Percentiles rank a stretch among this genome's conserved stretches.
phyloP scores from a whole-genome alignment of 495 filamentous ascomycete genomes.

The Aspergillus carlsbadensis region DNA sequence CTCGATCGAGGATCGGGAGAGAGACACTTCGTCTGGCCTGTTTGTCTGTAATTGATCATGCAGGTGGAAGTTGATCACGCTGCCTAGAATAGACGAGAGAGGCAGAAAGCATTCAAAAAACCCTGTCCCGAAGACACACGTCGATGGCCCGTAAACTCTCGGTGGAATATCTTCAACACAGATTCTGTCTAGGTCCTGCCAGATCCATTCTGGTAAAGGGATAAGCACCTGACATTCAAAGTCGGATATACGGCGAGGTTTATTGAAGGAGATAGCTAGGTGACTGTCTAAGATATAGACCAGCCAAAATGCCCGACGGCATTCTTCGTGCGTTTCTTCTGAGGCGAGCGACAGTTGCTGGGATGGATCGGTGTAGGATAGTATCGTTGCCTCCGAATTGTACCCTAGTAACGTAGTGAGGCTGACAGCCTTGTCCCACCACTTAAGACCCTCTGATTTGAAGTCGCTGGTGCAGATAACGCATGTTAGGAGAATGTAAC shows the following conservation, averaged over 20 bases:
- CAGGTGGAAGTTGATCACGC: conserved; percentile 83
- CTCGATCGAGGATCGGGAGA: no score
- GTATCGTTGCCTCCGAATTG: not conserved
- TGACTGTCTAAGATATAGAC: conserved; percentile 52
- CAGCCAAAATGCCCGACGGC: conserved; percentile 50
- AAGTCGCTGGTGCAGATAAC: no score
- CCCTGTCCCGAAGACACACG: conserved; percentile 25
- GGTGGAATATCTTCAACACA: conserved; percentile 22
- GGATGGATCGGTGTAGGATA: not conserved
- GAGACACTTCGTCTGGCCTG: no score
- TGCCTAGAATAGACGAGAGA: conserved; percentile 77
- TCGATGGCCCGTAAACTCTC: conserved; percentile 26
- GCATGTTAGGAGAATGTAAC: no score
- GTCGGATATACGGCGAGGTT: conserved; percentile 43
- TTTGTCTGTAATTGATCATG: no score
- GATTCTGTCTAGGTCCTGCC: conserved; percentile 30
- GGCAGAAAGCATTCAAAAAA: conserved; percentile 82
- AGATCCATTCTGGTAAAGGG: conserved; percentile 32
- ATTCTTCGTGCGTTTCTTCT: conserved; percentile 46
- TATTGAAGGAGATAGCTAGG: conserved; percentile 50
- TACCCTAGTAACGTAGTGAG: no score
- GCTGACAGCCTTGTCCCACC: no score
- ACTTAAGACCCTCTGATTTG: no score
- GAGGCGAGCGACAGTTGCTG: not conserved
- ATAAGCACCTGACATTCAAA: conserved; percentile 39